phyloP scores from a whole-genome alignment of 2,329 filamentous ascomycete genomes.

The Aspergillus bombycis region DNA sequence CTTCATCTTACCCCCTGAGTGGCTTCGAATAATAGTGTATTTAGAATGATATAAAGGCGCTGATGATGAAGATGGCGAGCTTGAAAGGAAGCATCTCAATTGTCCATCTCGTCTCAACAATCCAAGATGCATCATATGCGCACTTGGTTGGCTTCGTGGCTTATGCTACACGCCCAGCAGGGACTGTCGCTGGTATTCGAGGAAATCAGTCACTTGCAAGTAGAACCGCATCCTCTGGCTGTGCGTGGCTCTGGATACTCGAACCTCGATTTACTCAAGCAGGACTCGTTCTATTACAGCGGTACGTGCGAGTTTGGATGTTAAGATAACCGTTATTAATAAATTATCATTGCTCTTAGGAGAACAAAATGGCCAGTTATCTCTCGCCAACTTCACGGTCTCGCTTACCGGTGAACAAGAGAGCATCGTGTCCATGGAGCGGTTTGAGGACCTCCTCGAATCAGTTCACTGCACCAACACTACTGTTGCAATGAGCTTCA shows the following conservation, averaged over 20 bases:
- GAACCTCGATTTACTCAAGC: not conserved
- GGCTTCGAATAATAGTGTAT: not conserved
- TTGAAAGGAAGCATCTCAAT: not conserved
- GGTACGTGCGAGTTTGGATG: not conserved
- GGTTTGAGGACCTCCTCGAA: not conserved
- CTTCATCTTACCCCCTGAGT: not conserved
- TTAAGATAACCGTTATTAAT: not conserved
- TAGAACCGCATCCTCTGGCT: not conserved
- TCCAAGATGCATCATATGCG: not conserved
- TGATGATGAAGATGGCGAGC: not conserved
- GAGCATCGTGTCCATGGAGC: not conserved
- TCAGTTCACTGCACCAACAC: not conserved
- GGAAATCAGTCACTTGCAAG: not conserved
- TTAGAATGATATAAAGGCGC: not conserved
- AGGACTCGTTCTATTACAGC: not conserved
- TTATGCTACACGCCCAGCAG: not conserved
- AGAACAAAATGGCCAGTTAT: not conserved
- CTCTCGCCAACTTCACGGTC: not conserved
- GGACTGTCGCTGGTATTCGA: not conserved
- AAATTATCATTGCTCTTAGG: not conserved
- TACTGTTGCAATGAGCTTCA: not conserved
- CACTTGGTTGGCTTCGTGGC: not conserved
- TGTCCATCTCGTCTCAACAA: not conserved
- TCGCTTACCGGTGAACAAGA: not conserved
- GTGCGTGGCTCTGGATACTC: not conserved